Percentiles rank a stretch among this genome's conserved stretches.
Conservation (phyloP, 2,329 filamentous ascomycete genomes). For the Purpureocillium lavendulum region DNA sequence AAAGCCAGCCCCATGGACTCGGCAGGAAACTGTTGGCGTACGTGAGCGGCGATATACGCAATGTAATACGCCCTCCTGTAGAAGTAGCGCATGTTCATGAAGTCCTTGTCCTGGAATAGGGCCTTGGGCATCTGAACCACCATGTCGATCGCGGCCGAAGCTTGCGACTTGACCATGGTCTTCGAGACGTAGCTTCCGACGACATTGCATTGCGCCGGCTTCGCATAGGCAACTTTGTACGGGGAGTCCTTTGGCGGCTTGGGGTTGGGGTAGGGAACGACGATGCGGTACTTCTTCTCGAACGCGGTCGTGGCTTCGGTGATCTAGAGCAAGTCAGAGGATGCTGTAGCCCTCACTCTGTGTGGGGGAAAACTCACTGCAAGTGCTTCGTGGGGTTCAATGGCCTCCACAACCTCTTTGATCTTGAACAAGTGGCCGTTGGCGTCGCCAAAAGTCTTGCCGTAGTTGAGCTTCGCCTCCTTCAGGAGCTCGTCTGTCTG, state of each 20-base stretch:
- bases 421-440: conserved; percentile 42
- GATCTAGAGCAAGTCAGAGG: conserved; percentile 41
- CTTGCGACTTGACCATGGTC: conserved; percentile 60
- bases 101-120: conserved; percentile 91
- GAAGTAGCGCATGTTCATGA: conserved; percentile 85
- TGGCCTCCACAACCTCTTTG: conserved; percentile 43
- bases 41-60: conserved; percentile 65
- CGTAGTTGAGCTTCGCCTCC: conserved; percentile 45
- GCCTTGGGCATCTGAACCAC: conserved; percentile 74
- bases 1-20: conserved; percentile 52
- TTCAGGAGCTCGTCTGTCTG: conserved; percentile 52
- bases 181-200: conserved; percentile 79
- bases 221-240: conserved; percentile 73
- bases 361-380: conserved; percentile 34
- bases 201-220: conserved; percentile 73
- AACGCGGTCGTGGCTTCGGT: conserved; percentile 58
- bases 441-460: conserved; percentile 35
- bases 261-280: conserved; percentile 80
- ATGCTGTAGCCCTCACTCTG: background rate
- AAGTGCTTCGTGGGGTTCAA: conserved; percentile 38
- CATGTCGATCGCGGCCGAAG: conserved; percentile 62
- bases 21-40: conserved; percentile 47
- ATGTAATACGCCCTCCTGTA: conserved; percentile 91
- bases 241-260: conserved; percentile 65
- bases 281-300: conserved; percentile 57